Evolutionary conservation across 192 early-diverging fungal species (phyloP), one percentile per base, ranked within the genome.

Genomic region (Oehlia diaphana): DNA sequence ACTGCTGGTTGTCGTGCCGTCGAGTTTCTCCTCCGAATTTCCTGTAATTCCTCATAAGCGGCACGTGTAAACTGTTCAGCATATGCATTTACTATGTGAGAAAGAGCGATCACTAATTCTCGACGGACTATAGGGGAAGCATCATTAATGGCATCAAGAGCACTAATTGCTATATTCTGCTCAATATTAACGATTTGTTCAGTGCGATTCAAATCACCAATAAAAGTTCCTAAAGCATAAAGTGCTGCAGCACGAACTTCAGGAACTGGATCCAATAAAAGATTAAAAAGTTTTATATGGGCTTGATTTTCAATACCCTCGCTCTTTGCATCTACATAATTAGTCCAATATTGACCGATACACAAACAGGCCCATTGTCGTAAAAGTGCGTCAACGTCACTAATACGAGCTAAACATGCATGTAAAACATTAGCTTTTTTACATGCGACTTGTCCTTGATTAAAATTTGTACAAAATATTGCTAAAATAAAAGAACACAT

Each of bases 401-500:
- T 83, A 9, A 94, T 83, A 78, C 95, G 91, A 2, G 90, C 86
- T 26, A 92, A 75, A 72, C 93, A 88, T 19, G 92, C 88, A 9
- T 85, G 80, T 39, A 96, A 85, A 8, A 95, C 86, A 64, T 92
- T 90, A 28, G 87, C 87, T 72, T 90, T 87, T 39, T 95, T 72
- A 79, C 96, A 97, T 13, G 93, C 94, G 50, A 94, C 91, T 83
- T 99, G 97, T 26, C 95, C 96, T 13, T 85, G 83, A 12, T 87
- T 88, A 84, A 91, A 94, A 53, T 93, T 92, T n/a, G 91, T 88
- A 84, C 98, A 99, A 80, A 99, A 94, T 21, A 96, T 92, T 0
- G 96, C 90, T 47, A 99, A 88, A 50, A 98, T 96, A 84, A 99
- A 98, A 2, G 93, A 93, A 80, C 97, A 89, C 94, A 95, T 96